Conservation (phyloP, 2,329 filamentous ascomycete genomes). For the Ophiostoma pallidulum region DNA sequence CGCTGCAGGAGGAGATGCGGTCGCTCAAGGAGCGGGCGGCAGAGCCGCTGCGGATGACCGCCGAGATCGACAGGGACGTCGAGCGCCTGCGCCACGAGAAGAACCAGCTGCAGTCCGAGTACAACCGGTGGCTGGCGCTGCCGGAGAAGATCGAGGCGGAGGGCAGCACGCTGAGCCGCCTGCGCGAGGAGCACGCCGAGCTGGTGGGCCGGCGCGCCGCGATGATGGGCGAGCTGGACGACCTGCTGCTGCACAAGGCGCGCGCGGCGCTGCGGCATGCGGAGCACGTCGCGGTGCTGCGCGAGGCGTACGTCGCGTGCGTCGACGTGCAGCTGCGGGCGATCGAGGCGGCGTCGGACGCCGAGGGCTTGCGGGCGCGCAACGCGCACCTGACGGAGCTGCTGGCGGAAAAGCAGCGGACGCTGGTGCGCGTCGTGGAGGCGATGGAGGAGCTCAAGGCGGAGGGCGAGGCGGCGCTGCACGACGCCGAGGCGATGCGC, state of each 20-base stretch:
- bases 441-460: slow-evolving; percentile 31
- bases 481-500: slow-evolving; percentile 19
- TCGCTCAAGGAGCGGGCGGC: slow-evolving; percentile 30
- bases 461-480: slow-evolving; percentile 26
- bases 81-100: slow-evolving; percentile 51
- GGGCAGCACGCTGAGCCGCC: slow-evolving; percentile 25
- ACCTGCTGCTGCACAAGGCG: slow-evolving; percentile 46
- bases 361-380: slow-evolving; percentile 55
- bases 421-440: slow-evolving; percentile 30
- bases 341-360: slow-evolving; percentile 77
- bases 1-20: slow-evolving; percentile 26
- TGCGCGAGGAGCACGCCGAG: slow-evolving; percentile 23
- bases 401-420: slow-evolving; percentile 37
- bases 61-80: slow-evolving; percentile 35
- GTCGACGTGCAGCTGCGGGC: slow-evolving; percentile 60
- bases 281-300: slow-evolving; percentile 53
- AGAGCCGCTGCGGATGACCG: slow-evolving; percentile 28
- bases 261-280: slow-evolving; percentile 43
- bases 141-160: slow-evolving; percentile 53
- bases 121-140: slow-evolving; percentile 55
- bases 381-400: slow-evolving; percentile 49
- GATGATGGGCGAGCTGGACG: slow-evolving; percentile 35
- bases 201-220: slow-evolving; percentile 26
- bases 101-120: slow-evolving; percentile 53
- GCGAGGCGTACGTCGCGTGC: slow-evolving; percentile 51